Evolutionary conservation across 179 eudicot genomes (phyloP), one percentile per base, ranked within the genome.

Genomic region (Silene noctiflora): DNA sequence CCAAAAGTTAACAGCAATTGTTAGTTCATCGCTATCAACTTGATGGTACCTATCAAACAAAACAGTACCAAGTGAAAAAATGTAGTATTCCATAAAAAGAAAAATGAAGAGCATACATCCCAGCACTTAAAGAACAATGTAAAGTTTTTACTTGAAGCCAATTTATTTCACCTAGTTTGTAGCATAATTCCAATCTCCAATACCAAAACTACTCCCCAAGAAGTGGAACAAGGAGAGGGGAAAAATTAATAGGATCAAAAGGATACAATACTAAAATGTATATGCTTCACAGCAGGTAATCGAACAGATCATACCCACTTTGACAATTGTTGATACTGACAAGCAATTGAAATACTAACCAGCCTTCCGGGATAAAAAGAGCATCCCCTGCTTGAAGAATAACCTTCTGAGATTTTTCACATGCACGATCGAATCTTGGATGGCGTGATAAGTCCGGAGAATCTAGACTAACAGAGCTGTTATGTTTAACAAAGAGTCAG

Each of bases 311-410:
- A 55, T 27, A 31, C 63, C 46, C n/a, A 71, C 42, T 25, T 67
- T 42, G 68, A 64, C 53, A 35, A 1, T n/a, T 12, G 16, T 33
- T 61, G 20, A 61, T 16, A n/a, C 17, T 51, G 39, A 75, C 46
- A 72, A 48, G 1, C 9, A 71, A 61, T 31, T 58, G 9, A 29
- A 60, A 39, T 59, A 59, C 74, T 64, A 83, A 94, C 98, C 98
- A 94, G 88, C 98, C 97, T 86, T 94, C 97, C 39, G 98, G 98
- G 74, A 94, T 90, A 81, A 92, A 88, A 35, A 94, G 89, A 16
- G 91, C 91, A 84, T 94, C 97, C 46, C 98, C 98, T 51, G 91
- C 96, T 79, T 83, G 87, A 78, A 94, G 96, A 78, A 79, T 68
- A 71, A 86, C 85, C 83, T 86, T 89, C 79, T 90, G 97, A 46